Conservation (phyloP, 2,329 filamentous ascomycete species). For the Ceratocystis diversiconidia region DNA sequence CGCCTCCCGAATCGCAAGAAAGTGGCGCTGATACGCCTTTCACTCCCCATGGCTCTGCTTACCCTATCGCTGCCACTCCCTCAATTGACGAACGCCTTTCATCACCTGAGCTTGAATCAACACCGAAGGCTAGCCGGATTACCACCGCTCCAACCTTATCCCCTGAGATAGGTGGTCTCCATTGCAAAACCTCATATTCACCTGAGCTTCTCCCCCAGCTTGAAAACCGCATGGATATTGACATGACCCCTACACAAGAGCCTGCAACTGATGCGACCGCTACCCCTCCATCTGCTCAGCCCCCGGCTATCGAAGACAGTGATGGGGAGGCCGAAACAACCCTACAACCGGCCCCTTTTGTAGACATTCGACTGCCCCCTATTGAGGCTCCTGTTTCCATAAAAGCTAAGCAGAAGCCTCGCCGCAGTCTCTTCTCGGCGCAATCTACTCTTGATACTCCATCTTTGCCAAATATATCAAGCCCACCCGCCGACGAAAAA, state of each 20-base stretch:
- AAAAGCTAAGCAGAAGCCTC: conserved; percentile 11
- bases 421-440: conserved; percentile 3
- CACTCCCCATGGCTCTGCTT: neutral
- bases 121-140: neutral
- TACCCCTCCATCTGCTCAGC: conserved; percentile 9
- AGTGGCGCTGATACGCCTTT: neutral
- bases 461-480: neutral
- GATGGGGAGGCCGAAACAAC: neutral
- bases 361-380: neutral
- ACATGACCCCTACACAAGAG: neutral
- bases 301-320: neutral
- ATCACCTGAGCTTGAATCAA: conserved; percentile 4
- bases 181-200: neutral
- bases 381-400: neutral
- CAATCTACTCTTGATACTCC: neutral
- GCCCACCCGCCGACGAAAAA: neutral
- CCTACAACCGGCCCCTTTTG: neutral
- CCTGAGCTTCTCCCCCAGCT: neutral
- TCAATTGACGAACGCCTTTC: neutral
- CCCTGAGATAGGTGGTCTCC: conserved; percentile 5
- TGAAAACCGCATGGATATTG: neutral
- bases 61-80: neutral
- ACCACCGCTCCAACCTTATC: neutral
- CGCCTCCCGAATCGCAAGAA: neutral
- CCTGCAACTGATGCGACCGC: neutral